Percentiles rank a stretch among this genome's conserved stretches.
These are phyloP conservation scores for Bipolaris zeicola DNA, from an alignment of 2,329 filamentous ascomycete species.

Conservation along the genomic window DNA sequence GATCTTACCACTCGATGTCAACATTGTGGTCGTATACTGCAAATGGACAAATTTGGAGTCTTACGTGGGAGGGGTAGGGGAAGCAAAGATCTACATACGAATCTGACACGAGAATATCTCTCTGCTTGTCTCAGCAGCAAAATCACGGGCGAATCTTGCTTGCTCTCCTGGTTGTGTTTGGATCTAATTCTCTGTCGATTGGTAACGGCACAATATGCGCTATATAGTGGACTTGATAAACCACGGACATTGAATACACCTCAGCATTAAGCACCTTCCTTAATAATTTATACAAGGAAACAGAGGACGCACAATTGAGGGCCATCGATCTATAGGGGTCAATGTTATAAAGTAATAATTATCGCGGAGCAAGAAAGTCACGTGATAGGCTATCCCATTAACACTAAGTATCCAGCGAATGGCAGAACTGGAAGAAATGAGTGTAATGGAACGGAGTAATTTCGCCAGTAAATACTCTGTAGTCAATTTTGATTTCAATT, in stretches of 20 bases:
- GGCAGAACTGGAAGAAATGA: too few species aligned
- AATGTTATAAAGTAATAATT: too few species aligned
- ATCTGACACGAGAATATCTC: neutral
- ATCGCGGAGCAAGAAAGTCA: too few species aligned
- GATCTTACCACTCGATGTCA: neutral
- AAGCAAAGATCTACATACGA: conserved; percentile 14
- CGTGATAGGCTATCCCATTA: too few species aligned
- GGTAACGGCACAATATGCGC: neutral
- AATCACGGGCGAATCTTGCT: conserved; percentile 1
- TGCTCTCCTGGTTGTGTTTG: conserved; percentile 2
- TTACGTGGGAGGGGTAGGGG: conserved; percentile 9
- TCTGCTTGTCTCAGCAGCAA: neutral
- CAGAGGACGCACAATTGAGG: too few species aligned
- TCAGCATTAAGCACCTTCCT: conserved; percentile 4
- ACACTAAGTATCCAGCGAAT: too few species aligned
- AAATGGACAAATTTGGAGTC: neutral
- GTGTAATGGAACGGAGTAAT: too few species aligned
- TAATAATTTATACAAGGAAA: too few species aligned
- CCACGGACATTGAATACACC: conserved; percentile 14
- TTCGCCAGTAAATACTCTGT: too few species aligned
- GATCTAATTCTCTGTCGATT: conserved; percentile 7
- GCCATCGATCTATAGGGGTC: too few species aligned
- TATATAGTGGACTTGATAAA: conserved; percentile 12
- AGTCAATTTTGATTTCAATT: too few species aligned
- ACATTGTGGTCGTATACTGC: neutral